Evolutionary conservation across 1,139 yeast species (phyloP), one percentile per base, ranked within the genome.

Genomic region (Candida sanyaensis): DNA sequence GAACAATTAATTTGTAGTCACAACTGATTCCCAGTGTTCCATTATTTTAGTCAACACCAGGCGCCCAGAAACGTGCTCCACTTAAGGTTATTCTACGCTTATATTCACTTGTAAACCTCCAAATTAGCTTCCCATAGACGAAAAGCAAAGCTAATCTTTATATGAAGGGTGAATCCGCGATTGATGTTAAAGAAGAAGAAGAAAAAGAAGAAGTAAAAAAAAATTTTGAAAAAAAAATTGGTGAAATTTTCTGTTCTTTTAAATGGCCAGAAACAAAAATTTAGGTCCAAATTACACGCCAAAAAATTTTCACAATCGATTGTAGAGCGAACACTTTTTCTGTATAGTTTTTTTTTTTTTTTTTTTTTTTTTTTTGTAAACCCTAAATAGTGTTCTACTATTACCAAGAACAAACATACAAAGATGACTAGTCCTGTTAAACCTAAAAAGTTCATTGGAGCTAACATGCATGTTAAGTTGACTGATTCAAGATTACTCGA

Each of bases 31-130:
- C 80, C 79, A 75, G 66, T 72, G 72, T 71, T 66, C 75, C 80
- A 75, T 63, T 51, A 50, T 56, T 36, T 54, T 52, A 36, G 76
- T 75, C 80, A 74, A 73, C 73, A 74, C 65, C 80, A 67, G 80
- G 80, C 79, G 80, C 80, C 80, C 80, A 75, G 80, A 66, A 75
- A 75, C 80, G 80, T 75, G 78, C 80, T 69, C 76, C 77, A 55
- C 51, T 48, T 57, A 43, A 53, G 71, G 70, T 73, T 63, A 43
- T 46, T 75, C 71, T 75, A 71, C 79, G 79, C 80, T 61, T 70
- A 21, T 47, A 54, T 56, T 55, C 71, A 64, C 66, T 57, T 42
- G 60, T 60, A 49, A 60, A 51, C 66, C 68, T 56, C 54, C 62
- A 45, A 52, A 45, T 43, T 40, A 40, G 34, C 51, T 55, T 55